Evolutionary conservation across 495 filamentous ascomycete genomes (phyloP), one percentile per base, ranked within the genome.

Genomic region (Penicillium arizonense): DNA sequence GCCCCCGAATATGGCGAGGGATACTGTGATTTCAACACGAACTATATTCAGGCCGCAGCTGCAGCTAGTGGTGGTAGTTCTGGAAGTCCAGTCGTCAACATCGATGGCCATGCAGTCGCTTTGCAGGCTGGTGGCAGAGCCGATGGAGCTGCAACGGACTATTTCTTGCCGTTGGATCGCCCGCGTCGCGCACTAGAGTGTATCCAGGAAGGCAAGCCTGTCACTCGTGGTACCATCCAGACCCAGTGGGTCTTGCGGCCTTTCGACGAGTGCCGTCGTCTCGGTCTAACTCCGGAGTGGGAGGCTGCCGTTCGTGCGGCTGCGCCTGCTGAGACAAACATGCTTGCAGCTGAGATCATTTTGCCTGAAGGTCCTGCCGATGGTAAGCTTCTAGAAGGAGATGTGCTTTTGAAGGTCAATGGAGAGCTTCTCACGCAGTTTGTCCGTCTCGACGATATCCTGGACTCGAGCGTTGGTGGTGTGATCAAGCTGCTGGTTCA

Each of bases 11-110:
- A 99, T 59, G 93, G 94, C 33, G 94, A 97, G 55, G 94, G 94
- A 2, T 99, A 99, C 70, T 92, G 92, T 69, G 94, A 99, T 64
- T 99, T 99, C 78, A 99, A 98, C 65, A 98, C 94, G 32, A 97
- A 96, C 69, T 99, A 99, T 71, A 97, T 97, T 55, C 94, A 99
- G 77, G 94, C 94, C 53, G 95, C 93, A 12, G 94, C 94, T 24
- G 92, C 94, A 6, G 94, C 94, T 10, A 96, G 89, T 67, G 94
- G 94, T 50, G 94, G 94, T 57, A 96, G 90, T 72, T 97, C 95
- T 9, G 94, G 94, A 24, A 94, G 89, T 83, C 94, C 94, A 1
- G 94, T 99, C 3, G 92, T 99, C 52, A 95, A 97, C 63, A 86
- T 96, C 33, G 90, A 96, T 66, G 94, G 94, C 1, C 86, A 87